Base-by-base conservation (phyloP, 1,139 yeast genomes). In the Candida sp. region DNA sequence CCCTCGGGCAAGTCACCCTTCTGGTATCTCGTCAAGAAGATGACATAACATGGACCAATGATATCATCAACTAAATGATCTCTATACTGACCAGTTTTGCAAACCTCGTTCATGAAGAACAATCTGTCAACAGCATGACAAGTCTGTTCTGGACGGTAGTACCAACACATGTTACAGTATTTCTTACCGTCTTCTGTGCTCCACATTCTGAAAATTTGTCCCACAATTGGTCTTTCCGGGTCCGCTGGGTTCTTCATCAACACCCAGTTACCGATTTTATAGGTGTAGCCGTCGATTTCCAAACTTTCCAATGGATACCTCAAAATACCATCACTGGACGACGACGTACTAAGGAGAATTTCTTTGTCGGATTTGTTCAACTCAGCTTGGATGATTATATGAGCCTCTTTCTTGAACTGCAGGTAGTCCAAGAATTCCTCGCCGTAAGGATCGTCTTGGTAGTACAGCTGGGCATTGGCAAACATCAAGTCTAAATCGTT, bases 101-200 rank as follows among this genome's bases (percentile, higher is more conserved):
- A 91, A 33, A 94, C 98, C 71, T 94, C 99, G 64, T 94, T 92
- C 60, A 88, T 91, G 68, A 89, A 90, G 67, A 96, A 94, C 52
- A 92, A 74, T 64, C 97, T 79, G 69, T 94, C 98, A 49, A 80
- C 88, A 59, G 96, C 83, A 69, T 94, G 99, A 45, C 96, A 96
- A 0, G 99, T 94, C 76, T 96, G 98, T 68, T 94, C 98, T 0
- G 99, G 97, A 55, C 98, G 85, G 63, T 90, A 89, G 70, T 93
- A 94, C 99, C 99, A 94, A 74, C 99, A 94, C 38, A 91, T 97
- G 63, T 94, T 94, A 64, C 94, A 81, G 84, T 94, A 93, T 55
- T 87, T 81, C 56, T 89, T 86, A 12, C 96, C 96, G 62, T 92
- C 97, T 50, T 83, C 81, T 3, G 86, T 84, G 52, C 88, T 85